phyloP scores from a whole-genome alignment of 176 grass and related monocot species.

The Aegilops bicornis region DNA sequence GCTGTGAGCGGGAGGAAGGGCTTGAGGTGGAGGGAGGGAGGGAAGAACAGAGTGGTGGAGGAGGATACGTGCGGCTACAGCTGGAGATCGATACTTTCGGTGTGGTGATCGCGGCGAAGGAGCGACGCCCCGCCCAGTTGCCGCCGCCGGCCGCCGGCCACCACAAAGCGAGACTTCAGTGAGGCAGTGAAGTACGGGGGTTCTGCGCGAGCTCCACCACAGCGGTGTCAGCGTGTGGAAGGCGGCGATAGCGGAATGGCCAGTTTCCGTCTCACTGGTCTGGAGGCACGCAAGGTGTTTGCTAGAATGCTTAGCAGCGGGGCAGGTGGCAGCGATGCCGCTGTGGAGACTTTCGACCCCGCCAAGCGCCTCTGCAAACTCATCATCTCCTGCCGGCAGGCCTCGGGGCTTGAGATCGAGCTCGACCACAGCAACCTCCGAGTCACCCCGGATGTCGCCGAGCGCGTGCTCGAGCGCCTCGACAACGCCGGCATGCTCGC shows the following conservation, averaged over 20 bases:
- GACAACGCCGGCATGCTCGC: slow-evolving; percentile 94
- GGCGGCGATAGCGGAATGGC: neutral
- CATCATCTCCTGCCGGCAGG: slow-evolving; percentile 53
- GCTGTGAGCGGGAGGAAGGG: neutral
- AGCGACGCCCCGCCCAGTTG: neutral
- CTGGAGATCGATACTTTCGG: neutral
- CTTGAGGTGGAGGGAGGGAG: neutral
- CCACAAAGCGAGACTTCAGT: neutral
- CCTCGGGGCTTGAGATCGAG: slow-evolving; percentile 54
- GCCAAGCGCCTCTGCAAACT: slow-evolving; percentile 59
- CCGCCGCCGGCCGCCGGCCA: neutral
- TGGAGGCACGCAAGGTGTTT: slow-evolving; percentile 56
- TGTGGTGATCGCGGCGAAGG: neutral
- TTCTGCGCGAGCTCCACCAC: neutral
- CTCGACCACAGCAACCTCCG: slow-evolving; percentile 69
- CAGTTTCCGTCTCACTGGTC: neutral
- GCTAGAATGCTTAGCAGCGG: slow-evolving; percentile 66
- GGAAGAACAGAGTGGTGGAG: neutral
- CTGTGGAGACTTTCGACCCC: slow-evolving; percentile 20
- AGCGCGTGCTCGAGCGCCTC: slow-evolving; percentile 57
- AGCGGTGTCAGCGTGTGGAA: neutral
- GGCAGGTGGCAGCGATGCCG: neutral
- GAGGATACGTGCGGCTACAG: neutral
- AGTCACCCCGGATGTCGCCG: slow-evolving; percentile 52
- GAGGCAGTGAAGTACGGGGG: neutral